Conservation (phyloP, 495 filamentous ascomycete genomes). For the Hapsidospora chrysogenum region DNA sequence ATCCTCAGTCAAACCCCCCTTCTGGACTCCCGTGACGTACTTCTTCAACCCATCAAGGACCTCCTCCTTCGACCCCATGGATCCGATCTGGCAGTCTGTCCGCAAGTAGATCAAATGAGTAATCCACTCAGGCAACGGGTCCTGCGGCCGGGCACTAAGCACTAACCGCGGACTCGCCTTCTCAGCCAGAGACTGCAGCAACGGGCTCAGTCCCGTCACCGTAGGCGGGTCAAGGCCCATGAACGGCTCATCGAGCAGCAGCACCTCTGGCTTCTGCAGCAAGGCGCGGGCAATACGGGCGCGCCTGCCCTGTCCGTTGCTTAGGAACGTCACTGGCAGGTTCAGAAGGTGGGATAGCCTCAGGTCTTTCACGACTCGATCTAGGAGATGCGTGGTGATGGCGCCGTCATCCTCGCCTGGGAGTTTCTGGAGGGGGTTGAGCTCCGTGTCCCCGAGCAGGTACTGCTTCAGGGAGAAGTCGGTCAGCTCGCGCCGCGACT, state of each 20-base stretch:
- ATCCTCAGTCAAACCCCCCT: conserved; percentile 14
- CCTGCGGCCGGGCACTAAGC: conserved; percentile 66
- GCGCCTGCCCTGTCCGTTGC: conserved; percentile 80
- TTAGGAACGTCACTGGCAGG: conserved; percentile 73
- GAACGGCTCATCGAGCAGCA: conserved; percentile 88
- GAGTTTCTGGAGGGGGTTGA: conserved; percentile 39
- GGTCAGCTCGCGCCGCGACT: conserved; percentile 67
- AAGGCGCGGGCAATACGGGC: conserved; percentile 78
- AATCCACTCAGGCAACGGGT: conserved; percentile 77
- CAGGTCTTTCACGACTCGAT: conserved; percentile 47
- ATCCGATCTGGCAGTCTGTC: conserved; percentile 37
- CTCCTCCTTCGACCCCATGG: conserved; percentile 35
- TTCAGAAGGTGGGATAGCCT: conserved; percentile 45
- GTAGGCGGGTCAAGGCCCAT: conserved; percentile 90
- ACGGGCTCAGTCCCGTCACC: conserved; percentile 43
- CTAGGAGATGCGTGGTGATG: conserved; percentile 28
- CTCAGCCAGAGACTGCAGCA: conserved; percentile 49
- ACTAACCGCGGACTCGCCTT: conserved; percentile 52
- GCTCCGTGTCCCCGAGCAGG: conserved; percentile 55
- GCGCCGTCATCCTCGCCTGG: conserved; percentile 29
- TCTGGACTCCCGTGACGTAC: conserved; percentile 23
- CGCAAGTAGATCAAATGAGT: conserved; percentile 60
- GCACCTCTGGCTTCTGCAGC: conserved; percentile 56
- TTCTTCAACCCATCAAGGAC: conserved; percentile 30
- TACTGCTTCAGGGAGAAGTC: conserved; percentile 75